Base-by-base conservation (phyloP, 805 yeast species). In the Lipomyces orientalis region DNA sequence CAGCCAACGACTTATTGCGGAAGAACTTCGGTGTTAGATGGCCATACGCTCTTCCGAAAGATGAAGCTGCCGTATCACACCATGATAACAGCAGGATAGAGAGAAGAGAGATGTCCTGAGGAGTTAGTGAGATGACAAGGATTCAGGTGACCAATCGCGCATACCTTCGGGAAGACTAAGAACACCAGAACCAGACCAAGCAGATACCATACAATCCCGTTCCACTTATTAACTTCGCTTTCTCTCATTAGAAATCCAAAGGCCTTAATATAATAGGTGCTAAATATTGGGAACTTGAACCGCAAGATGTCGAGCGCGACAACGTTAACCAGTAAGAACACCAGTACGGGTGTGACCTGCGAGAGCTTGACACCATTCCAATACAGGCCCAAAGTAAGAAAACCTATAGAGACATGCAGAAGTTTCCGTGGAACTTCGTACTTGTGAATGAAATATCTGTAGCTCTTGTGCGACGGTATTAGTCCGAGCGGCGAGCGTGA, bases 1-100 rank as follows among this genome's bases (percentile, higher is more conserved):
- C 99, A 1, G 97, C 97, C 58, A 95, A 81, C 2, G 97, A 90
- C 78, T 95, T 95, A 69, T 87, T 86, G 69, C 85, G 82, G 6
- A 89, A 84, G 25, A 94, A 78, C 75, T 89, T 87, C 54, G 97
- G 96, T 7, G 97, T 91, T 71, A 89, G 83, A 74, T 90, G 85
- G 8, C 98, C 98, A 77, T 81, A 94, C 64, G 85, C 85, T 72
- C 99, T 84, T 52, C 99, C 99, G 75, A 93, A 80, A 0, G 97
- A 91, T 2, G 97, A 91, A 1, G 99, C 99, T 1, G 98, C 94
- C 9, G 98, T 92, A 76, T 95, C 99, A 4, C 97, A 93, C 98
- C 98, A 95, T 75, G 97, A 90, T 70, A 95, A 84, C 61, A 94
- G 81, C 71, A 93, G 82, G 2, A 93, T 87, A 29, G 97, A 83